Percentiles rank a stretch among this genome's conserved stretches.
phyloP scores from a whole-genome alignment of 495 filamentous ascomycete genomes.

The Xylaria curta region DNA sequence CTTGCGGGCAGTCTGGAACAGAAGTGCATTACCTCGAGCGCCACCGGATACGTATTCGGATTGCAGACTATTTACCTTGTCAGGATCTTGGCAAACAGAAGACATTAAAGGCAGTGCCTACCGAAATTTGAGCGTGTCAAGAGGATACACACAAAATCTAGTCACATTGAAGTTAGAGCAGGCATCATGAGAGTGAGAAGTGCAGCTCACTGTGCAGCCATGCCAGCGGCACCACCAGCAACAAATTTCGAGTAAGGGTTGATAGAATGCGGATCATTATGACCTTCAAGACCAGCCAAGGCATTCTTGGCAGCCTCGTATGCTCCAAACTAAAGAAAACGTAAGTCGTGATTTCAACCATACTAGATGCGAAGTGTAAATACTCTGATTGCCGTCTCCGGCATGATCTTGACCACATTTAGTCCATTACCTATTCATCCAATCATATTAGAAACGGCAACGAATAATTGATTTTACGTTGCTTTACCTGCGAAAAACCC shows the following conservation, averaged over 20 bases:
- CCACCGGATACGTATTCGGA: slow-evolving; percentile 90
- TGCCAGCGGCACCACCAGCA: slow-evolving; percentile 87
- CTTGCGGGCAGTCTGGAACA: slow-evolving; percentile 78
- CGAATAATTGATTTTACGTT: background rate
- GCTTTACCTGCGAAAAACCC: slow-evolving; percentile 91
- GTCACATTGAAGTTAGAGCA: slow-evolving; percentile 31
- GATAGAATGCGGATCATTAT: slow-evolving; percentile 79
- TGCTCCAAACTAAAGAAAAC: slow-evolving; percentile 72
- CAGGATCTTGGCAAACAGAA: slow-evolving; percentile 25
- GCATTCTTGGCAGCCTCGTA: slow-evolving; percentile 94
- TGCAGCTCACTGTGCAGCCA: slow-evolving; percentile 81
- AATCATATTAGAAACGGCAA: slow-evolving; percentile 18
- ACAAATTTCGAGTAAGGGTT: slow-evolving; percentile 85
- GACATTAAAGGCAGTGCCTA: slow-evolving; percentile 47
- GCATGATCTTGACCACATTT: slow-evolving; percentile 97
- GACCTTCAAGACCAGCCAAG: slow-evolving; percentile 86
- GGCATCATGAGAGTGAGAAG: slow-evolving; percentile 25
- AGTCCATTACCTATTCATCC: slow-evolving; percentile 82
- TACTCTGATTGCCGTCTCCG: slow-evolving; percentile 89
- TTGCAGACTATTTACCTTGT: slow-evolving; percentile 70
- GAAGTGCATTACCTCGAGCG: slow-evolving; percentile 80
- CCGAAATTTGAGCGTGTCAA: slow-evolving; percentile 95
- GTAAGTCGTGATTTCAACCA: background rate
- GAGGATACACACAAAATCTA: slow-evolving; percentile 90
- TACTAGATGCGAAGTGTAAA: slow-evolving; percentile 20